These are phyloP conservation scores for Pythium diclinum DNA, from an alignment of 352 stramenopile genomes.

Conservation along the genomic window DNA sequence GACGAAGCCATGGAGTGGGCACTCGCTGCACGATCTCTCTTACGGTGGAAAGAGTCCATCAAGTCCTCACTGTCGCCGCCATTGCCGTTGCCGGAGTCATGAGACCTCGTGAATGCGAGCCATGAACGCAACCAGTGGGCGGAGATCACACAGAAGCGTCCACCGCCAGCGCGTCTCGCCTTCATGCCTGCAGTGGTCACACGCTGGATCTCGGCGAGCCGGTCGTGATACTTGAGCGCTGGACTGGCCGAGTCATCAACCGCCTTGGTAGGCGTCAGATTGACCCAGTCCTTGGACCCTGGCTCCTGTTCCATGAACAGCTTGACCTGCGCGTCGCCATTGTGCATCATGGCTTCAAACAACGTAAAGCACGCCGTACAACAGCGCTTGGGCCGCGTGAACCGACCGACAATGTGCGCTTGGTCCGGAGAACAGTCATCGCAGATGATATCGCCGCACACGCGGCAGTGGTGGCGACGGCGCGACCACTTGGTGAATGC, in stretches of 20 bases:
- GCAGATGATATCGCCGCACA: constrained; percentile 78
- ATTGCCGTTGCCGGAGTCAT: constrained; percentile 8
- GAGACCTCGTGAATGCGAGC: constrained; percentile 52
- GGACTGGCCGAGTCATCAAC: background rate
- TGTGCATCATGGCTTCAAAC: constrained; percentile 50
- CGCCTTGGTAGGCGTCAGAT: constrained; percentile 13
- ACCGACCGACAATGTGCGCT: constrained; percentile 48
- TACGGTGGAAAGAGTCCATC: constrained; percentile 1
- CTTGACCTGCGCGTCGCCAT: constrained; percentile 40
- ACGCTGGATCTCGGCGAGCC: constrained; percentile 59
- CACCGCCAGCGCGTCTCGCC: constrained; percentile 45
- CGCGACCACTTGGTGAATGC: constrained; percentile 73
- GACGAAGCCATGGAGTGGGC: constrained; percentile 9
- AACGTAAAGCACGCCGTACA: constrained; percentile 63
- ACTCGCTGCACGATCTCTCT: constrained; percentile 17
- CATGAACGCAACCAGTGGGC: constrained; percentile 55
- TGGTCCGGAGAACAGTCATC: constrained; percentile 67
- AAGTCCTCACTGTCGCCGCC: constrained; percentile 14
- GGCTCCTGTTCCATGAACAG: constrained; percentile 27
- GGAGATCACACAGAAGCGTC: constrained; percentile 61
- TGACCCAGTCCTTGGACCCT: constrained; percentile 26
- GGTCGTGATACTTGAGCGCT: constrained; percentile 33
- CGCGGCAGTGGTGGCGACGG: constrained; percentile 74
- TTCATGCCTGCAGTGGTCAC: constrained; percentile 66
- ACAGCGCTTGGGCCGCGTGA: constrained; percentile 48